Conservation (phyloP, 768 basidiomycete genomes). For the Hydnum rufescens region DNA sequence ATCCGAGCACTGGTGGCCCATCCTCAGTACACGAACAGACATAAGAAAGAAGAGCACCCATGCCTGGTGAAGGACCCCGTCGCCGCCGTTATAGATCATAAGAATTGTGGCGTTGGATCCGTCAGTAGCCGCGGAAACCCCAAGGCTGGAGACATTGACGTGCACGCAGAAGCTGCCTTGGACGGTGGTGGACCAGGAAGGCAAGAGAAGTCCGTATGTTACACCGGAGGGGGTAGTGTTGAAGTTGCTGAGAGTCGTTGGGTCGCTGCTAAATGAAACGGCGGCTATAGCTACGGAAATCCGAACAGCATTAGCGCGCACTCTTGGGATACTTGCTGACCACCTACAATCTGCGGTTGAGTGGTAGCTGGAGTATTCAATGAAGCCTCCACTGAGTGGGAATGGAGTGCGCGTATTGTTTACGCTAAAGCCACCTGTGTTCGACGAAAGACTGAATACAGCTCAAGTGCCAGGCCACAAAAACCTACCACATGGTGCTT, state of each 20-base stretch:
- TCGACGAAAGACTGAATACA: neutral
- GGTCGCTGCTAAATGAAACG: slow-evolving; percentile 24
- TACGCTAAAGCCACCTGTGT: slow-evolving; percentile 42
- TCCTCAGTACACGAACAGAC: neutral
- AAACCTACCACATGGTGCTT: slow-evolving; percentile 41
- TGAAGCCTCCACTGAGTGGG: slow-evolving; percentile 40
- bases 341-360: slow-evolving; percentile 35
- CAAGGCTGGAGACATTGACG: slow-evolving; percentile 34
- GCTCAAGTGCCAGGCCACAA: neutral
- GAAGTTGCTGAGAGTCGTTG: slow-evolving; percentile 48
- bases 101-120: slow-evolving; percentile 62
- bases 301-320: slow-evolving; percentile 6
- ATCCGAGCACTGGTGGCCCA: slow-evolving; percentile 67
- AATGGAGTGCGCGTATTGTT: slow-evolving; percentile 43
- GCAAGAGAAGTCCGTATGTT: slow-evolving; percentile 22
- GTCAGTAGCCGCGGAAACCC: slow-evolving; percentile 30
- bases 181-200: slow-evolving; percentile 25
- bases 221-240: slow-evolving; percentile 20
- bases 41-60: too few relatives aligned
- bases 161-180: slow-evolving; percentile 50
- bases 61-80: slow-evolving; percentile 53
- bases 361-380: slow-evolving; percentile 48
- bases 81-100: slow-evolving; percentile 47
- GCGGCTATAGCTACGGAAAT: slow-evolving; percentile 29
- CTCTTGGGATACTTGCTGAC: neutral